Conservation (phyloP, 352 stramenopile species). For the Thalassiosira hispida region DNA sequence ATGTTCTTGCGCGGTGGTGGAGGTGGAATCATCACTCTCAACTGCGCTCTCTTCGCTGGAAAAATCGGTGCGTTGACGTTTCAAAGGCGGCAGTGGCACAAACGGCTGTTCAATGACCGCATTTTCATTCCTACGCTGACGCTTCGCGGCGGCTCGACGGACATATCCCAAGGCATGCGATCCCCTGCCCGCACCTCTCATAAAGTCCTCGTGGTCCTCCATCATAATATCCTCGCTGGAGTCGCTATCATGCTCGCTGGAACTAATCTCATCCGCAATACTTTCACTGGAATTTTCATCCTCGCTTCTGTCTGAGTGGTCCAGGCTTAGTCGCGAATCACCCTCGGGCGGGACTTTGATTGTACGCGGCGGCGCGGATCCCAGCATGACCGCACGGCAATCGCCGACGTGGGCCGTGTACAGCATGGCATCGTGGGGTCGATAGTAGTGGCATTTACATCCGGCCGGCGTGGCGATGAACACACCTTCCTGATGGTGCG, state of each 20-base stretch:
- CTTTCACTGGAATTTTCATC: slow-evolving; percentile 69
- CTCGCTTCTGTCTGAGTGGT: slow-evolving; percentile 59
- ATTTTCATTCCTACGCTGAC: slow-evolving; percentile 46
- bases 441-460: slow-evolving; percentile 76
- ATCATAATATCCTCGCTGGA: slow-evolving; percentile 66
- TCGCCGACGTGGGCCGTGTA: slow-evolving; percentile 92
- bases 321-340: slow-evolving; percentile 25
- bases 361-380: slow-evolving; percentile 74
- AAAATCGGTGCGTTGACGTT: slow-evolving; percentile 8
- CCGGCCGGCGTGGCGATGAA: slow-evolving; percentile 62
- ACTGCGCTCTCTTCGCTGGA: slow-evolving; percentile 65
- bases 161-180: slow-evolving; percentile 52
- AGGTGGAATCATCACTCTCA: slow-evolving; percentile 56
- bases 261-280: slow-evolving; percentile 76
- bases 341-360: slow-evolving; percentile 67
- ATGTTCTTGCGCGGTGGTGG: slow-evolving; percentile 31
- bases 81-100: slow-evolving; percentile 60
- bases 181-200: slow-evolving; percentile 11
- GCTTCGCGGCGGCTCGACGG: slow-evolving; percentile 31
- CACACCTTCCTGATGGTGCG: slow-evolving; percentile 51
- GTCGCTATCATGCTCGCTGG: slow-evolving; percentile 72
- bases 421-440: slow-evolving; percentile 77
- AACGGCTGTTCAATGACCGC: slow-evolving; percentile 56
- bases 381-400: slow-evolving; percentile 88
- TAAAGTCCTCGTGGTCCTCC: slow-evolving; percentile 45